These are phyloP conservation scores for Ustilago hordei DNA, from an alignment of 1,284 basidiomycete genomes.

Conservation along the genomic window DNA sequence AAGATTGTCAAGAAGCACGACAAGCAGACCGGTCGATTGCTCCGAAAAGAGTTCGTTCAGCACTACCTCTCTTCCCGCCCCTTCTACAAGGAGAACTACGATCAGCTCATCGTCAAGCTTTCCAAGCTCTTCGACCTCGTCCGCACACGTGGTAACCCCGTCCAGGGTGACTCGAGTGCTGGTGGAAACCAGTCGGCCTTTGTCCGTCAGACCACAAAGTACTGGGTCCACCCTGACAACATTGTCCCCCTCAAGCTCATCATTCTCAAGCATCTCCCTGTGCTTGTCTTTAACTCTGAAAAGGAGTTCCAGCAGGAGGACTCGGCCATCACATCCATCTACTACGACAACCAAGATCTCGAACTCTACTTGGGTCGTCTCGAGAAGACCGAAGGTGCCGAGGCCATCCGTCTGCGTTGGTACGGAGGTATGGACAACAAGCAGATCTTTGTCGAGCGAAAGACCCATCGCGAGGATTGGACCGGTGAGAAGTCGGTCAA, in stretches of 20 bases:
- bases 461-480: constrained; percentile 99
- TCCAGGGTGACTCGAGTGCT: constrained; percentile 90
- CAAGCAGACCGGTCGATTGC: constrained; percentile 75
- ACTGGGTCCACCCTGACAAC: constrained; percentile 85
- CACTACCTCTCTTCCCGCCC: constrained; percentile 93
- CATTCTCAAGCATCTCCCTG: constrained; percentile 83
- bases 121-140: constrained; percentile 96
- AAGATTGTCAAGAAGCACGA: constrained; percentile 98
- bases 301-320: constrained; percentile 93
- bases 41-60: constrained; percentile 78
- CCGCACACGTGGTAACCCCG: constrained; percentile 91
- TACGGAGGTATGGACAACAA: constrained; percentile 85
- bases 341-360: constrained; percentile 93
- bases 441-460: constrained; percentile 96
- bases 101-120: constrained; percentile 94
- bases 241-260: constrained; percentile 95
- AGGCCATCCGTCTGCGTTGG: constrained; percentile 95
- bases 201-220: constrained; percentile 96
- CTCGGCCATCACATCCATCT: constrained; percentile 85
- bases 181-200: constrained; percentile 97
- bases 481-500: constrained; percentile 99
- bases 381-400: constrained; percentile 98
- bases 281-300: constrained; percentile 88
- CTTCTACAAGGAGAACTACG: constrained; percentile 84
- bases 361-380: constrained; percentile 97